A percentile compares a stretch with the other conserved stretches of the same genome.
phyloP scores from a whole-genome alignment of 1,139 yeast species.

The Starmera stellimalicola region DNA sequence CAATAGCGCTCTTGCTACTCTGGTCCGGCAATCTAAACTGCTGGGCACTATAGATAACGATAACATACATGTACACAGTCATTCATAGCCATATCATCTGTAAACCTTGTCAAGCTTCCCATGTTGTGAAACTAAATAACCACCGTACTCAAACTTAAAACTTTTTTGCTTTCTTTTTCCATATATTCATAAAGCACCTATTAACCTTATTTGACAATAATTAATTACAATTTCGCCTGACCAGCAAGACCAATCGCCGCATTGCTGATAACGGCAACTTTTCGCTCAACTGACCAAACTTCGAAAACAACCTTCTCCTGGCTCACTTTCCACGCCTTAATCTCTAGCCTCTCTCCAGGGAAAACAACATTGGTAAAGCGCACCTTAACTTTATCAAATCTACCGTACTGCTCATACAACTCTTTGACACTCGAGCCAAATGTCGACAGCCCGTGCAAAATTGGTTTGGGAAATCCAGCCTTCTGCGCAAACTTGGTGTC shows the following conservation, averaged over 20 bases:
- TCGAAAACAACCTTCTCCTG: slow-evolving; percentile 73
- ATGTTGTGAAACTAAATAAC: too few species aligned
- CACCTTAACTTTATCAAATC: slow-evolving; percentile 77
- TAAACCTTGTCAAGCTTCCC: too few species aligned
- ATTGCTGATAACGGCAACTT: slow-evolving; percentile 69
- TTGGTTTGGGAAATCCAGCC: slow-evolving; percentile 81
- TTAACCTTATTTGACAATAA: too few species aligned
- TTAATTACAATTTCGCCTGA: too few species aligned
- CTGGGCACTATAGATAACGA: too few species aligned
- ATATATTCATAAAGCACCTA: too few species aligned
- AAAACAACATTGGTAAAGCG: slow-evolving; percentile 88
- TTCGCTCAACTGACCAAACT: slow-evolving; percentile 74
- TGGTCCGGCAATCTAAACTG: too few species aligned
- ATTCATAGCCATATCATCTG: too few species aligned
- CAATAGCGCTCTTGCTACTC: too few species aligned
- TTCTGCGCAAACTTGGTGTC: slow-evolving; percentile 88
- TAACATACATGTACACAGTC: too few species aligned
- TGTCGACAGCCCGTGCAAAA: slow-evolving; percentile 86
- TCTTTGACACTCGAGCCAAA: slow-evolving; percentile 78
- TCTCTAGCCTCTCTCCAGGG: slow-evolving; percentile 90
- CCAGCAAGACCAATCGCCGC: slow-evolving; percentile 70
- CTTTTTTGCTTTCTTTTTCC: too few species aligned
- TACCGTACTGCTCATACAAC: slow-evolving; percentile 72
- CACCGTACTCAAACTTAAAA: too few species aligned
- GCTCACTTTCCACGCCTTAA: slow-evolving; percentile 77